phyloP scores from a whole-genome alignment of 73 alveolate species.

The Urostyla sp. region DNA sequence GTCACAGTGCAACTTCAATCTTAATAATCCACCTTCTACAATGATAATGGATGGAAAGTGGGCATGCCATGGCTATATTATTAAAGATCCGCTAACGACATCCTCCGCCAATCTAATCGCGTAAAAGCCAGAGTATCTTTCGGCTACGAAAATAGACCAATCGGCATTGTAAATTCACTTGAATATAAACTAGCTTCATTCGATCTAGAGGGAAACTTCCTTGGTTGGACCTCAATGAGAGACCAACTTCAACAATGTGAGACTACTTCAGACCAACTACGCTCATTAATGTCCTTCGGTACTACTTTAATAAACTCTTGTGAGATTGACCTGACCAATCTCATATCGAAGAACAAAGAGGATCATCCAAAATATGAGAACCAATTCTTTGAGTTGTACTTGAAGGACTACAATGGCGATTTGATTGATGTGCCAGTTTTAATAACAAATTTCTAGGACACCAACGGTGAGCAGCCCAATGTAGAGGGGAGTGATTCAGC shows the following conservation, averaged over 20 bases:
- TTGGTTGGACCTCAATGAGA: slow-evolving; percentile 65
- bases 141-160: background rate
- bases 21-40: slow-evolving; percentile 32
- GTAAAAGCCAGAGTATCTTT: slow-evolving; percentile 61
- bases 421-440: slow-evolving; percentile 84
- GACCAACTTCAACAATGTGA: slow-evolving; percentile 64
- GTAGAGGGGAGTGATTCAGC: slow-evolving; percentile 34
- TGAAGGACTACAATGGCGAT: slow-evolving; percentile 68
- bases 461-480: slow-evolving; percentile 54
- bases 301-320: slow-evolving; percentile 75
- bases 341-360: slow-evolving; percentile 31
- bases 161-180: slow-evolving; percentile 45
- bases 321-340: slow-evolving; percentile 60
- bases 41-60: slow-evolving; percentile 59
- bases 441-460: slow-evolving; percentile 67
- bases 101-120: slow-evolving; percentile 39
- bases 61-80: slow-evolving; percentile 71
- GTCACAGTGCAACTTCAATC: background rate
- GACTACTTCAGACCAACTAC: slow-evolving; percentile 28
- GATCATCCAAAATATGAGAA: slow-evolving; percentile 47
- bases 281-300: slow-evolving; percentile 73
- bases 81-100: slow-evolving; percentile 39
- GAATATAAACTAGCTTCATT: slow-evolving; percentile 47
- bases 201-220: slow-evolving; percentile 62
- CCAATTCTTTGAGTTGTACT: slow-evolving; percentile 84